Evolutionary conservation across 768 basidiomycete genomes (phyloP), one percentile per base, ranked within the genome.

Genomic region (Tricholoma terreum): DNA sequence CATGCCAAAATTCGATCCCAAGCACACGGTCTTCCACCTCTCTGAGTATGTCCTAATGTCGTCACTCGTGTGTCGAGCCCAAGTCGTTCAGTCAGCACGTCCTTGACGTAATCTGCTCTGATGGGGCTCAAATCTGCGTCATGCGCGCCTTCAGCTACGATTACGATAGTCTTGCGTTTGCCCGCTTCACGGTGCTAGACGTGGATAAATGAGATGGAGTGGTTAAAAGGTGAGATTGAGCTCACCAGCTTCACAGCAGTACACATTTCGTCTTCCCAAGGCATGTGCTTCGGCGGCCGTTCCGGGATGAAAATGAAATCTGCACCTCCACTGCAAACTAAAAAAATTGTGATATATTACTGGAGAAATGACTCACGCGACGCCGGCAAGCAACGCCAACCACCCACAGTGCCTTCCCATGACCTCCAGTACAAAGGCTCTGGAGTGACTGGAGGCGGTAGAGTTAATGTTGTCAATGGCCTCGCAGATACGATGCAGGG

Each of bases 351-450:
- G 6, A 27, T 15, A 49, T 17, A 22, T 7, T 24, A 17, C 27
- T 52, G 49, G 12, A 22, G 33, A 45, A 6, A 6, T 14, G 4
- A 75, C 84, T 57, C 65, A 90, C 87, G 90, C 91, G 50, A 98
- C 89, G 59, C 90, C 94, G 10, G 94, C 97, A 66, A 94, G 80
- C 21, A 98, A 78, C 2, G 97, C 94, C 15, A 98, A 79, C 97
- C 97, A 99, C n/a, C 97, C 97, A 72, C 97, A 98, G 69, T 98
- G 92, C 55, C 96, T 79, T n/a, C 97, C 97, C 97, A 98, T 99
- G 53, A 98, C 97, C 72, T 98, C 97, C 38, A 99, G 80, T 40
- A 99, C 95, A 71, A 99, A 99, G 0, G 97, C 97, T 56, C 97
- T 84, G 27, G 94, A 98, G 72, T 99, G 97, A 55, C 93, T 96